Base-by-base conservation (phyloP, 495 filamentous ascomycete species). In the Penicillium steckii region DNA sequence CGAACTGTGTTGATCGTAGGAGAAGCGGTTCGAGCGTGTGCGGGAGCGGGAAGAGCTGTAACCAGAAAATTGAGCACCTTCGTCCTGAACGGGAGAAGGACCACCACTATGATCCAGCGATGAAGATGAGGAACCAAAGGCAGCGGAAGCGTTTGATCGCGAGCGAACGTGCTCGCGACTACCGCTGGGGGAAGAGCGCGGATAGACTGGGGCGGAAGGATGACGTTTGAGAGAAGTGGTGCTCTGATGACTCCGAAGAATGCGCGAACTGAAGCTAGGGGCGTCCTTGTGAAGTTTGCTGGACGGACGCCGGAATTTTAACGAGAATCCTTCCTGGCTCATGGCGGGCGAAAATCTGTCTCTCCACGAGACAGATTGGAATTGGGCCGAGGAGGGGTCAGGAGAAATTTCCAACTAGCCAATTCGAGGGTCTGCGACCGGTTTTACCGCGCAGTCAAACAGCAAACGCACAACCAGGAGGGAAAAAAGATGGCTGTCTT, bases 181-280 rank as follows among this genome's bases (percentile, higher is more conserved):
- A 44, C 66, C 63, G 41, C 60, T 66, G 32, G 62, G 58, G 48
- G 73, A 69, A 41, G 69, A 72, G 43, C 74, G 71, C 29, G 77
- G 71, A 52, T 80, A 74, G 53, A 81, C 73, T 46, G 85, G 85
- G 57, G 84, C 85, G 61, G 85, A 89, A 48, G 86, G 85, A 72
- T 85, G 82, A 67, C 86, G 80, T 66, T 83, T 83, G 59, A 90
- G 74, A 26, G 73, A 72, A 40, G 70, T 72, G 53, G 59, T 64
- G 62, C 68, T 78, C 55, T 74, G 68, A 55, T 77, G 76, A 56
- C 66, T 75, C 43, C 71, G 72, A 52, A 73, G 66, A 58, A 69
- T 67, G 65, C 70, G 66, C 46, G 71, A 69, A 48, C 56, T 67
- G 57, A 71, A 71, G 57, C 73, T 69, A 55, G 72, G 72, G 53